Base-by-base conservation (phyloP, 164 flowering plant species). In the Malania oleifera region DNA sequence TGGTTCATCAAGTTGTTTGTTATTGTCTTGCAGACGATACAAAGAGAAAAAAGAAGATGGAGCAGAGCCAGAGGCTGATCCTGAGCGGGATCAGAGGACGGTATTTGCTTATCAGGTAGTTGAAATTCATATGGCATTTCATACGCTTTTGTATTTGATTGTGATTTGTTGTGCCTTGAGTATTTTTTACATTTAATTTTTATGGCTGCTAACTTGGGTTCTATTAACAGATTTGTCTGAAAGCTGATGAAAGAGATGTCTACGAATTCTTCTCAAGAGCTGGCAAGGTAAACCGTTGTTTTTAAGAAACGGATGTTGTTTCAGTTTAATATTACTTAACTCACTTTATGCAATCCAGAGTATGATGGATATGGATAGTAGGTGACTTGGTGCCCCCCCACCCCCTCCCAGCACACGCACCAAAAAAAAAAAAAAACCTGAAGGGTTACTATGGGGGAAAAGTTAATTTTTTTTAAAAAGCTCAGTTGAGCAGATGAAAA, bases 1-100 rank as follows among this genome's bases (percentile, higher is more conserved):
- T 39, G 59, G 24, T 28, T 17, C 48, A 57, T 24, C 18, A 17
- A 12, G 15, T 31, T 38, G 12, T 11, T 57, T 62, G 63, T 44
- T 22, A 20, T 73, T 69, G 26, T 70, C 46, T 54, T 82, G 78
- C 79, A 92, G 98, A 63, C 74, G 85, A 43, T 62, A 72, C 48
- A 91, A 83, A 75, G 98, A 85, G n/a, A 89, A 89, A 58, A 92
- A 80, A 75, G 96, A 87, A 59, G 91, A 86, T 37, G 71, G 5
- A 24, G 65, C 68, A 19, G 89, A 89, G 76, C 93, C 91, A 23
- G 95, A 83, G 72, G 93, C 72, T 60, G 98, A 92, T 74, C 98
- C 98, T 58, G 98, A 92, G 72, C 74, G 98, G 24, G 98, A 92
- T 79, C 98, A 92, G 73, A 72, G 96, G 65, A 92, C 98, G 39